A percentile compares a stretch with the other conserved stretches of the same genome.
Conservation (phyloP, 768 basidiomycete species). For the Hemileccinum impolitum region DNA sequence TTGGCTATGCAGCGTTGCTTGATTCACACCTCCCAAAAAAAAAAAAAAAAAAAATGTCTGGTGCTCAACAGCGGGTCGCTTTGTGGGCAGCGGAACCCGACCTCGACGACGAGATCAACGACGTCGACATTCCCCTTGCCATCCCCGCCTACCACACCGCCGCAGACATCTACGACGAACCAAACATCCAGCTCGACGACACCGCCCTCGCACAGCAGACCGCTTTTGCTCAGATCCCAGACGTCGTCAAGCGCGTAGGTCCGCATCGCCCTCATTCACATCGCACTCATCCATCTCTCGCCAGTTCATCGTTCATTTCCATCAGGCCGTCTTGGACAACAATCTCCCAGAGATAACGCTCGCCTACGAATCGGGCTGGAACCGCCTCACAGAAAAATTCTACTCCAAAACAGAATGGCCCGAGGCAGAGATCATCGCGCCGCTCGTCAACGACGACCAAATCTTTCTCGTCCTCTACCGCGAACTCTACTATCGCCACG, state of each 20-base stretch:
- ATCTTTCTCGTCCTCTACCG: constrained; percentile 97
- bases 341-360: constrained; percentile 88
- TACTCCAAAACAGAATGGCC: constrained; percentile 96
- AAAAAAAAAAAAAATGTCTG: no score
- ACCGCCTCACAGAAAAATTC: constrained; percentile 93
- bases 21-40: no score
- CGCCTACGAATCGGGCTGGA: constrained; percentile 97
- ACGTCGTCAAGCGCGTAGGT: constrained; percentile 83
- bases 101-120: constrained; percentile 69
- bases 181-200: constrained; percentile 65
- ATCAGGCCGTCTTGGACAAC: constrained; percentile 88
- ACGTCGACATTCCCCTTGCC: constrained; percentile 54
- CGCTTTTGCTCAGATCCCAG: constrained; percentile 80
- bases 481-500: constrained; percentile 92
- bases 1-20: no score
- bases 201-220: constrained; percentile 76
- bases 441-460: constrained; percentile 91
- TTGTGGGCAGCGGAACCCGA: constrained; percentile 79
- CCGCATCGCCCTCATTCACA: background rate
- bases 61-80: constrained; percentile 63
- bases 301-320: constrained; percentile 93
- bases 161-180: constrained; percentile 31
- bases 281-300: background rate
- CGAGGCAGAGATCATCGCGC: constrained; percentile 92
- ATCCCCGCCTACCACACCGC: constrained; percentile 27